Evolutionary conservation across 2,329 filamentous ascomycete species (phyloP).

Genomic region (Cytospora leucostoma): DNA sequence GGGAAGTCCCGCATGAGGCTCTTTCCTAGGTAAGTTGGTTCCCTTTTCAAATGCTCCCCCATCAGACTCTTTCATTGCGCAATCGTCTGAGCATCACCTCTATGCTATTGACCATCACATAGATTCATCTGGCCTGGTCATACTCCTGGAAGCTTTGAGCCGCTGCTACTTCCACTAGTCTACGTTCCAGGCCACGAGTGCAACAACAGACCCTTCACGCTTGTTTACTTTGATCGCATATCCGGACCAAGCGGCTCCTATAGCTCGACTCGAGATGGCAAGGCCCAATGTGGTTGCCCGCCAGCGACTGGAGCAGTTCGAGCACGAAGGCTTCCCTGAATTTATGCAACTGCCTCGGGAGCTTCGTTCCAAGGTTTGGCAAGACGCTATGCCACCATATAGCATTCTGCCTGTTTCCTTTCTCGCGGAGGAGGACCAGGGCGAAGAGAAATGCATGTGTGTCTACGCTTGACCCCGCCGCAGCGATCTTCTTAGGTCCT

Average conservation of each 20-base stretch:
- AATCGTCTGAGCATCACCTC: neutral
- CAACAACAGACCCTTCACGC: neutral
- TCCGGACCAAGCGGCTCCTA: neutral
- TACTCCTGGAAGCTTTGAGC: neutral
- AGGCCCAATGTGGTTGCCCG: neutral
- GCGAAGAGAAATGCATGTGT: neutral
- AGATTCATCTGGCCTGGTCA: neutral
- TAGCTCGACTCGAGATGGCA: neutral
- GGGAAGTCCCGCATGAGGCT: too few relatives aligned
- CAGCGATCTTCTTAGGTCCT: neutral
- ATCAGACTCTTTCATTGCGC: too few relatives aligned
- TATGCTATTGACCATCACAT: neutral
- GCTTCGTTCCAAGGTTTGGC: neutral
- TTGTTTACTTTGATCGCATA: neutral
- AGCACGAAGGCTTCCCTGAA: neutral
- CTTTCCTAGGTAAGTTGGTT: too few relatives aligned
- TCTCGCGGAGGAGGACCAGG: neutral
- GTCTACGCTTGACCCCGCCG: neutral
- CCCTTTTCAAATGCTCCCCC: too few relatives aligned
- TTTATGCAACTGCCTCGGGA: neutral
- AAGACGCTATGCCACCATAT: neutral
- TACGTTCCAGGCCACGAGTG: neutral
- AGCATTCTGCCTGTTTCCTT: neutral
- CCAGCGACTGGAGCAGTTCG: neutral
- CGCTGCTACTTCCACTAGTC: neutral